A percentile compares a stretch with the other conserved stretches of the same genome.
These are phyloP conservation scores for Eruca vesicaria DNA, from an alignment of 441 rosid species.

Conservation along the genomic window DNA sequence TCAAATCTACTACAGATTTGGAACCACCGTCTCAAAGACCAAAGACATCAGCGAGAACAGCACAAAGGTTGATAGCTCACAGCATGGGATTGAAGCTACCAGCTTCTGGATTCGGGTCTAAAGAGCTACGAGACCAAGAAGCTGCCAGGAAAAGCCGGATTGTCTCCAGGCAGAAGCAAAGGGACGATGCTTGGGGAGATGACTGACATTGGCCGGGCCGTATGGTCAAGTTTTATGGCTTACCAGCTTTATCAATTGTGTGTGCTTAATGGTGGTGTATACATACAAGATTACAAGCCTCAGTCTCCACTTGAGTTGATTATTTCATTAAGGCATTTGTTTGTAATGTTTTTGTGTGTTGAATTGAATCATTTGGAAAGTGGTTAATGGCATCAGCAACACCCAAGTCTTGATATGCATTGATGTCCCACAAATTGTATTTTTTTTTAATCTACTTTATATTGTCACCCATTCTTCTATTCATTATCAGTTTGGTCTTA, in stretches of 20 bases:
- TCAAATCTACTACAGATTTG: constrained; percentile 49
- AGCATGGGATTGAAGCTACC: constrained; percentile 87
- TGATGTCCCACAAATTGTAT: neutral
- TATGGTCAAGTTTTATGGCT: constrained; percentile 5
- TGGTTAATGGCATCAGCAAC: neutral
- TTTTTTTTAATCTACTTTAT: neutral
- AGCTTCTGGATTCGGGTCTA: constrained; percentile 51
- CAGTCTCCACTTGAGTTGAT: constrained; percentile 14
- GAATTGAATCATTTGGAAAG: neutral
- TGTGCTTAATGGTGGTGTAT: neutral
- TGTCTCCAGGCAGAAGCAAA: constrained; percentile 67
- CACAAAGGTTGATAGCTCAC: constrained; percentile 87
- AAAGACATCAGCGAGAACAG: constrained; percentile 84
- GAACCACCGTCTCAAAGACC: constrained; percentile 92
- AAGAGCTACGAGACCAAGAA: constrained; percentile 73
- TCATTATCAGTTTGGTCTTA: neutral
- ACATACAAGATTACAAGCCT: neutral
- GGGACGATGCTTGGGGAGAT: constrained; percentile 91
- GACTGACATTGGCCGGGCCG: constrained; percentile 40
- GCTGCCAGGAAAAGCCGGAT: constrained; percentile 82
- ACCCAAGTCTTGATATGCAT: neutral
- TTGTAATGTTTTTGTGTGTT: constrained; percentile 3
- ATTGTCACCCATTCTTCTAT: neutral
- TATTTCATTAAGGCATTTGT: neutral
- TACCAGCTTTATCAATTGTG: constrained; percentile 2